phyloP scores from a whole-genome alignment of 2,329 filamentous ascomycete species.

The Epichloe sibirici region DNA sequence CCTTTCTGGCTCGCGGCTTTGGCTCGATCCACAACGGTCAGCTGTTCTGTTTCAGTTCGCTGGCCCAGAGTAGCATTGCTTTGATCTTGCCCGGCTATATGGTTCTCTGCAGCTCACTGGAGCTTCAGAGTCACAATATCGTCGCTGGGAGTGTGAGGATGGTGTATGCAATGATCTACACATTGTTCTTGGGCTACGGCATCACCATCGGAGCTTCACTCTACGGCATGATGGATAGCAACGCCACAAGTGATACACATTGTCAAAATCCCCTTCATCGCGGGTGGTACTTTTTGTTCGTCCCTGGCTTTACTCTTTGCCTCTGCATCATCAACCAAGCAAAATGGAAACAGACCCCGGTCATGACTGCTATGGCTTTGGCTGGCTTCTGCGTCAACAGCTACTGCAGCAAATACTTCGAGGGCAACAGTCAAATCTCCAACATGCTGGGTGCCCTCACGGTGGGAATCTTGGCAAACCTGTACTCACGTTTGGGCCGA shows the following conservation, averaged over 20 bases:
- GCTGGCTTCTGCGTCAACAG: constrained; percentile 66
- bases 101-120: constrained; percentile 38
- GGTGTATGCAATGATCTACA: constrained; percentile 66
- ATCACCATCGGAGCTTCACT: constrained; percentile 58
- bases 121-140: constrained; percentile 58
- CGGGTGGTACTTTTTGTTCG: constrained; percentile 54
- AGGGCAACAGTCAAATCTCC: constrained; percentile 59
- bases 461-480: constrained; percentile 65
- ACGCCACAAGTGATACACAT: constrained; percentile 33
- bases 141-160: constrained; percentile 63
- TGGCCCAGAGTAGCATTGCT: constrained; percentile 62
- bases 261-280: constrained; percentile 33
- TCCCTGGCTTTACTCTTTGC: constrained; percentile 61
- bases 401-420: constrained; percentile 55
- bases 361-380: constrained; percentile 64
- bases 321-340: constrained; percentile 71
- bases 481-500: constrained; percentile 59
- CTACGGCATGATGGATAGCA: constrained; percentile 49
- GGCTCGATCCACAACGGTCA: constrained; percentile 48
- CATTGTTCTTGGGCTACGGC: constrained; percentile 60
- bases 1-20: constrained; percentile 56
- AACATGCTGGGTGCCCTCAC: constrained; percentile 67
- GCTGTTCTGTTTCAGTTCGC: constrained; percentile 58
- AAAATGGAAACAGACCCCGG: constrained; percentile 64
- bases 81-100: constrained; percentile 56